Evolutionary conservation across 139 green algal species (phyloP).

Genomic region (Tetraselmis striata): DNA sequence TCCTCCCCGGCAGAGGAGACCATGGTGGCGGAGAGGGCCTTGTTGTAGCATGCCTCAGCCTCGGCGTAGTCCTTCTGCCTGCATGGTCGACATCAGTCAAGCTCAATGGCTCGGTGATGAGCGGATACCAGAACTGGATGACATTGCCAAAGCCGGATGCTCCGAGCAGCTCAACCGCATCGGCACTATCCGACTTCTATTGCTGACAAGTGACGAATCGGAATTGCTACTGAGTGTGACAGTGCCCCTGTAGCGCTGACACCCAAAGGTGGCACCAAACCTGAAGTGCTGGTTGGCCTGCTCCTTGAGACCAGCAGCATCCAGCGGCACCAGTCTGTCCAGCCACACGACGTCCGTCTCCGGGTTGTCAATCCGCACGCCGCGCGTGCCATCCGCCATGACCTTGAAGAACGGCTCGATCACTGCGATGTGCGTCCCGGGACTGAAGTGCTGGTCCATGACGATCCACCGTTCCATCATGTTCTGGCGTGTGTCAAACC

Average conservation of each 20-base stretch:
- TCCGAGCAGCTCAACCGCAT: too few relatives aligned
- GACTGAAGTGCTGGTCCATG: background rate
- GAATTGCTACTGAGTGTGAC: too few relatives aligned
- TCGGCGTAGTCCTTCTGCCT: background rate
- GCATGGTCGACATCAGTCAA: too few relatives aligned
- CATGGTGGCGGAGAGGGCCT: background rate
- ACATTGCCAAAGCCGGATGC: too few relatives aligned
- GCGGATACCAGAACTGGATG: too few relatives aligned
- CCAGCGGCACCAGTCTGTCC: background rate
- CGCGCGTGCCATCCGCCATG: constrained; percentile 19
- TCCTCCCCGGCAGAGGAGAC: background rate
- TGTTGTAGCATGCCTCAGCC: background rate
- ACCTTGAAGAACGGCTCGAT: constrained; percentile 39
- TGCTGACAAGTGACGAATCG: too few relatives aligned
- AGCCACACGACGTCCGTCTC: background rate
- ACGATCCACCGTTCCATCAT: background rate
- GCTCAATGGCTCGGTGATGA: too few relatives aligned
- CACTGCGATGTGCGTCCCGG: constrained; percentile 17
- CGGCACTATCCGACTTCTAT: too few relatives aligned
- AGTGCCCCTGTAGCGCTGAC: too few relatives aligned
- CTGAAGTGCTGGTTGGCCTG: background rate
- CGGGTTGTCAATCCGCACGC: constrained; percentile 36
- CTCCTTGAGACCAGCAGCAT: background rate
- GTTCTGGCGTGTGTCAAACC: background rate
- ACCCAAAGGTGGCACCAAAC: too few relatives aligned